Percentiles rank a stretch among this genome's conserved stretches.
Conservation (phyloP, 345 rosid genomes). For the Euphorbia pulcherrima region DNA sequence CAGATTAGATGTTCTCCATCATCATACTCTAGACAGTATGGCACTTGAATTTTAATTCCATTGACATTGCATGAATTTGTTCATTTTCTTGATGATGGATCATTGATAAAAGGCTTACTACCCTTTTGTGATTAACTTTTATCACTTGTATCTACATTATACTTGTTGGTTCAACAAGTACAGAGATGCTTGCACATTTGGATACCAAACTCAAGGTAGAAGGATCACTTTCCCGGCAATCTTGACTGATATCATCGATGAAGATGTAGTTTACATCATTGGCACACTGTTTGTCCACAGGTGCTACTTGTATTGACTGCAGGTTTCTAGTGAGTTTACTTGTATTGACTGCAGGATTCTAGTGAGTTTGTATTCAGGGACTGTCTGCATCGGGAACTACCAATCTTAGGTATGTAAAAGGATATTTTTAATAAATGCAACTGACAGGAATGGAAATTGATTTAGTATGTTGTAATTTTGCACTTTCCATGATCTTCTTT, state of each 20-base stretch:
- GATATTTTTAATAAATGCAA: not conserved
- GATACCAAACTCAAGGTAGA: conserved; percentile 55
- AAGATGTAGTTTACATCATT: conserved; percentile 86
- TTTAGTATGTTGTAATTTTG: not conserved
- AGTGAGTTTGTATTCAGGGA: too few relatives aligned
- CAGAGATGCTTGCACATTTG: conserved; percentile 78
- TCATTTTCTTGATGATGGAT: conserved; percentile 1
- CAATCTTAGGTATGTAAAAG: conserved; percentile 68
- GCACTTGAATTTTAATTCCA: conserved; percentile 6
- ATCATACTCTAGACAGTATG: not conserved
- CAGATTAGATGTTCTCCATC: conserved; percentile 1
- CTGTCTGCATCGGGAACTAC: conserved; percentile 52
- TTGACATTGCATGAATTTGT: not conserved
- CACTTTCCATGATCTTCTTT: not conserved
- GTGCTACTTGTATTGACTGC: too few relatives aligned
- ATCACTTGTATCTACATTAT: not conserved
- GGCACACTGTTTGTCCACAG: conserved; percentile 88
- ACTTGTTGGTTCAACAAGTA: too few relatives aligned
- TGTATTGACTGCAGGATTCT: too few relatives aligned
- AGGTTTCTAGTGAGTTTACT: too few relatives aligned
- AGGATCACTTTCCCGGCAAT: conserved; percentile 48
- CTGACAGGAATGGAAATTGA: not conserved
- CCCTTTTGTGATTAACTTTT: not conserved
- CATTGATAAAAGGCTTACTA: not conserved
- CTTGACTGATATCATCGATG: conserved; percentile 89